These are phyloP conservation scores for Rhododendron henanense DNA, from an alignment of 148 eudicot species.

Conservation along the genomic window DNA sequence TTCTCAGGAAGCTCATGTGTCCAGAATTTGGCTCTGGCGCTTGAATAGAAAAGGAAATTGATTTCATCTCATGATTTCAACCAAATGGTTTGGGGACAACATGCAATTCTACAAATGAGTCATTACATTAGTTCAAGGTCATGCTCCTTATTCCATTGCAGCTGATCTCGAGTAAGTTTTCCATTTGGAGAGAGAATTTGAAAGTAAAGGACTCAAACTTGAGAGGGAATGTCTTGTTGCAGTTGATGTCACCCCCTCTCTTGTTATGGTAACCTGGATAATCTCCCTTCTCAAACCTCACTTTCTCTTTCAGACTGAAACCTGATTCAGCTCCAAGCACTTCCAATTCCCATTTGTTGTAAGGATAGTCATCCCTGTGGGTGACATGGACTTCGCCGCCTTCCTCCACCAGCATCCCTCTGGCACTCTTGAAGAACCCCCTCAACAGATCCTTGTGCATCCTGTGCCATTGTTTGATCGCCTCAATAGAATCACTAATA, in stretches of 20 bases:
- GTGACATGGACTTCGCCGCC: constrained; percentile 31
- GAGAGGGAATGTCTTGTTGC: constrained; percentile 16
- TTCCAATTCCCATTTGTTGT: constrained; percentile 19
- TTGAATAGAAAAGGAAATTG: no score
- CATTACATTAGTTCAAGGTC: background rate
- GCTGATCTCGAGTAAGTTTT: background rate
- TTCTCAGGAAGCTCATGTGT: no score
- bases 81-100: background rate
- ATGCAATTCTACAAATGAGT: no score
- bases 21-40: no score
- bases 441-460: constrained; percentile 19
- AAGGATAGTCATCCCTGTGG: constrained; percentile 24
- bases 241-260: constrained; percentile 20
- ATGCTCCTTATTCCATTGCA: background rate
- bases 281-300: constrained; percentile 4
- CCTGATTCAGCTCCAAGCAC: constrained; percentile 9
- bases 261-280: constrained; percentile 34
- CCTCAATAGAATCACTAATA: background rate
- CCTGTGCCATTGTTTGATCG: background rate
- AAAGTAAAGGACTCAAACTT: background rate
- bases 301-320: constrained; percentile 19
- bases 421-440: constrained; percentile 25
- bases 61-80: no score
- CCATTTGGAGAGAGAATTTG: background rate
- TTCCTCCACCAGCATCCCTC: constrained; percentile 20